Percentiles rank a stretch among this genome's conserved stretches.
Conservation (phyloP, 441 rosid species). For the Isatis lusitanica region DNA sequence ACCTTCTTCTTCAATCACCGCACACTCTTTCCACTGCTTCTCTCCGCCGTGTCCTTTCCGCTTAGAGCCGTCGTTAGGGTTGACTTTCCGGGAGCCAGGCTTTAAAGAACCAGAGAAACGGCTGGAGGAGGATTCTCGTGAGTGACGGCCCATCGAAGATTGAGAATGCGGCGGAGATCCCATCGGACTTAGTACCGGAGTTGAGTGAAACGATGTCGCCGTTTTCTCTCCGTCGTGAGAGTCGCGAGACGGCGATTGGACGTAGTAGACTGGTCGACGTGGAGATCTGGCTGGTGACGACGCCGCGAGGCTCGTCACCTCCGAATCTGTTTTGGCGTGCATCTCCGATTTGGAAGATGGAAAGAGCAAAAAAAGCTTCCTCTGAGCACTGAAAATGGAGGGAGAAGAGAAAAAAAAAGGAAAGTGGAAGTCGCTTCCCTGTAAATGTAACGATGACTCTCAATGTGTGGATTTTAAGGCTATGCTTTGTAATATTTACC, state of each 20-base stretch:
- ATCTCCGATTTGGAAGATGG: conserved; percentile 34
- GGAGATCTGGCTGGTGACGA: conserved; percentile 91
- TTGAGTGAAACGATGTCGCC: conserved; percentile 86
- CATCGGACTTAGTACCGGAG: conserved; percentile 83
- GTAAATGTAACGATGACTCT: conserved; percentile 8
- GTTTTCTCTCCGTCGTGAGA: conserved; percentile 98
- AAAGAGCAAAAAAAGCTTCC: neutral
- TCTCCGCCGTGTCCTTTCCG: conserved; percentile 57
- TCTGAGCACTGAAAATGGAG: conserved; percentile 15
- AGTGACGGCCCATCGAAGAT: conserved; percentile 84
- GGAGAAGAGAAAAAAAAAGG: neutral
- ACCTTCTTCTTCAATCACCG: conserved; percentile 90
- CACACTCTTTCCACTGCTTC: conserved; percentile 72
- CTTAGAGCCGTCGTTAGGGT: conserved; percentile 59
- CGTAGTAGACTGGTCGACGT: conserved; percentile 86
- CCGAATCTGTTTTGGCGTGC: conserved; percentile 95
- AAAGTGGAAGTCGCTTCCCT: neutral
- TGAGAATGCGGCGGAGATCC: conserved; percentile 95
- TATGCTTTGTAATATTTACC: neutral
- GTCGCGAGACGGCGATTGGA: conserved; percentile 91
- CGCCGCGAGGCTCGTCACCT: conserved; percentile 81
- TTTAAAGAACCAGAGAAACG: conserved; percentile 86
- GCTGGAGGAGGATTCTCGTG: conserved; percentile 86
- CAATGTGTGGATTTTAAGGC: conserved; percentile 26
- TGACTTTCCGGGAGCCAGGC: conserved; percentile 85